Percentiles rank a stretch among this genome's conserved stretches.
phyloP scores from a whole-genome alignment of 306 rosid genomes.

The Begonia peltatifolia region DNA sequence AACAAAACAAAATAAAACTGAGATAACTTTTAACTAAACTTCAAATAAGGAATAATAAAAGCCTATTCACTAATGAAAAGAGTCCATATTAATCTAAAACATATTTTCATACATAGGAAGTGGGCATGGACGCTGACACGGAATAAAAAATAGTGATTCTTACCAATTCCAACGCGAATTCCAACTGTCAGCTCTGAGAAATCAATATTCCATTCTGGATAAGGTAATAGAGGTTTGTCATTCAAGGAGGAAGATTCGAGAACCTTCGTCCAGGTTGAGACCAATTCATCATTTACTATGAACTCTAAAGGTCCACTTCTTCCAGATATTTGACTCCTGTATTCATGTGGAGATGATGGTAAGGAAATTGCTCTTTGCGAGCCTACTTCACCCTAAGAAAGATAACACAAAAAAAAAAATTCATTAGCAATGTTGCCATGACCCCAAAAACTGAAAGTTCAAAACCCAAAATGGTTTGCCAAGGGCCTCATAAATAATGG shows the following conservation, averaged over 20 bases:
- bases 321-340: slow-evolving; percentile 51
- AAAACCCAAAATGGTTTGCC: neutral
- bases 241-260: slow-evolving; percentile 64
- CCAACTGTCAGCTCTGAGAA: slow-evolving; percentile 84
- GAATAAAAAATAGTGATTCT: slow-evolving; percentile 9
- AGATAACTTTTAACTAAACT: too few relatives aligned
- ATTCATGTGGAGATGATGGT: slow-evolving; percentile 88
- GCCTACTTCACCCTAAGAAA: slow-evolving; percentile 26
- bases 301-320: slow-evolving; percentile 41
- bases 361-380: slow-evolving; percentile 86
- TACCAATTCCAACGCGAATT: slow-evolving; percentile 95
- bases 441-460: slow-evolving; percentile 10
- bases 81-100: too few relatives aligned
- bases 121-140: too few relatives aligned
- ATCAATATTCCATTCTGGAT: slow-evolving; percentile 86
- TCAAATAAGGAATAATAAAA: too few relatives aligned
- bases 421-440: slow-evolving; percentile 19
- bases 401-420: slow-evolving; percentile 18
- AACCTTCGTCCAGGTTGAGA: slow-evolving; percentile 70
- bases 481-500: neutral
- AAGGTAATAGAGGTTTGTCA: slow-evolving; percentile 66
- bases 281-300: slow-evolving; percentile 39
- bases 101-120: too few relatives aligned
- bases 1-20: slow-evolving; percentile 2
- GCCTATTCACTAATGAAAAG: too few relatives aligned